Evolutionary conservation across 75 land plant species (phyloP), one percentile per base, ranked within the genome.

Genomic region (Ceratopteris richardii): DNA sequence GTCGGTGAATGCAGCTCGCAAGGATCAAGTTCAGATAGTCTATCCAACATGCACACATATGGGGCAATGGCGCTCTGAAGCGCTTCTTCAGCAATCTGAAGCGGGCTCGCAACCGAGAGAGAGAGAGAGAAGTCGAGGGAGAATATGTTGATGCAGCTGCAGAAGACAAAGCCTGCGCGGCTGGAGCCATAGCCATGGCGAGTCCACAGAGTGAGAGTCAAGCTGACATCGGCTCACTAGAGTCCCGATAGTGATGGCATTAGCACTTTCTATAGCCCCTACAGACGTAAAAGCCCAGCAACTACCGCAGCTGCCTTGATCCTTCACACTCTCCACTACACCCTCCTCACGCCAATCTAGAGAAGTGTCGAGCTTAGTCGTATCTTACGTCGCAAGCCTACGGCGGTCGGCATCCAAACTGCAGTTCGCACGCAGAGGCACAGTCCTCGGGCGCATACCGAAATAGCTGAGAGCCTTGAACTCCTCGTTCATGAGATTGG

Each of bases 241-340:
- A 0, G 69, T 48, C 0, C 80, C 80, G 4, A 76, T 85, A 4
- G 60, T 69, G 51, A 85, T 85, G 53, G 80, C 33, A 56, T 79
- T n/a, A n/a, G n/a, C n/a, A n/a, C n/a, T n/a, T n/a, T n/a, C n/a
- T n/a, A n/a, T n/a, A n/a, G n/a, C n/a, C n/a, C 63, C 86, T 29
- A 82, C 33, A 0, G 86, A 48, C 0, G 89, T 75, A 58, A 86
- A 86, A 0, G 89, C 89, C 89, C 89, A 86, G 47, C 89, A 86
- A 31, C 86, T 72, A 86, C 90, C 91, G 24, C 91, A 87, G 0
- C 48, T 57, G 41, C 92, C 89, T 63, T 88, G 92, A 60, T 88
- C 74, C 36, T 88, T 88, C 19, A 88, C 80, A 9, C 60, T 43
- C 14, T 36, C 71, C 25, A 87, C 88, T 6, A 85, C 91, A 4